Evolutionary conservation across 1,284 basidiomycete genomes (phyloP), one percentile per base, ranked within the genome.

Genomic region (Pholiota adiposa): DNA sequence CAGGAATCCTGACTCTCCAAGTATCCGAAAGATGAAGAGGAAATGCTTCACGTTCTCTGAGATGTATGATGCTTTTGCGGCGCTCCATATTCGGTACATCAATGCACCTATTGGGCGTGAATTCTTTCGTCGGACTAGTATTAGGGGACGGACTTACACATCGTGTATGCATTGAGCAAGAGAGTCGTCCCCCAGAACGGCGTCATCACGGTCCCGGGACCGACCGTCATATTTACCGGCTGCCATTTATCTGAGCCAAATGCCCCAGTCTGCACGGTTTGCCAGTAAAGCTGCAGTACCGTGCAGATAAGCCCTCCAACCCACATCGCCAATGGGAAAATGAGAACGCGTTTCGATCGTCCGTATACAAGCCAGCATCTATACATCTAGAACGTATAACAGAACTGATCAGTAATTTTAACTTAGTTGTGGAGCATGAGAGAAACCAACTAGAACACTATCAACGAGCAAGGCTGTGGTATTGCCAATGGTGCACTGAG

Each of bases 121-220:
- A 31, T 11, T n/a, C 25, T 14, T 18, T 29, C 8, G 25, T 21
- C 14, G 6, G 19, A 16, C 2, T 1, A 2, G 33, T n/a, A 40
- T 12, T 6, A n/a, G 2, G 2, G 11, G 23, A 1, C 12, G 11
- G 18, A 41, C 56, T 27, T 9, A 58, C 56, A 51, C 29, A 33
- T 58, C 14, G 56, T 52, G 46, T 58, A 58, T 18, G 50, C 51
- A 19, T 58, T 58, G 14, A 58, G 29, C 25, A 52, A 14, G 21
- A 58, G 18, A 7, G 56, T 58, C 7, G 56, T 52, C 1, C 48
- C 56, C 56, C 56, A 58, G 27, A 58, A 58, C 5, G 56, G 56
- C 41, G 41, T 58, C 23, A 58, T 23, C 11, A 58, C 50, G 1
- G 51, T 58, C n/a, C 56, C 56, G 4, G 33, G 50, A 1, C 56